Evolutionary conservation across 371 early-diverging fungal species (phyloP), one percentile per base, ranked within the genome.

Genomic region (Entomophthora muscae): DNA sequence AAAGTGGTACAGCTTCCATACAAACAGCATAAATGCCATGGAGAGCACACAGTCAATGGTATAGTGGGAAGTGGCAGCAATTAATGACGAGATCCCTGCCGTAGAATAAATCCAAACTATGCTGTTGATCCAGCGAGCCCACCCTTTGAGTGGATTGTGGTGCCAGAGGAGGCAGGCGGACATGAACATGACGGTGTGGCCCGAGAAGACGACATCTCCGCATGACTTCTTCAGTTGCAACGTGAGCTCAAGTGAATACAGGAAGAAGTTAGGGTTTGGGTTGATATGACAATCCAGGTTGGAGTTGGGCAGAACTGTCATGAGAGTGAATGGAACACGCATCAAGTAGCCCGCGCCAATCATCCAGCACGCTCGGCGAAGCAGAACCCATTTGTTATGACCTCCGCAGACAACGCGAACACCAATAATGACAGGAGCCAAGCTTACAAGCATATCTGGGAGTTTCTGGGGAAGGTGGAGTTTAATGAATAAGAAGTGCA

Each of bases 141-240:
- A 2, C 10, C 42, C 42, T 10, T 33, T 33, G 2, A 59, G 24
- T 1, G 59, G 59, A 22, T 27, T 33, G 3, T 59, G 22, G 1
- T 33, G 10, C 23, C 12, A 59, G 21, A 29, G 23, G 2, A 59
- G 23, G 1, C 10, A 3, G 7, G 59, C 17, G 23, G 33, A 23
- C 17, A 32, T 30, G 24, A 32, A 59, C 32, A 59, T 59, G 24
- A 59, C 26, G 26, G 59, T 59, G 29, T 59, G 59, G 1, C 59
- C 59, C 1, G 59, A 59, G 24, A 32, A 59, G 23, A 59, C 22
- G 1, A 59, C 17, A 59, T 59, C 59, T 1, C 59, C 59, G 26
- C 59, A 59, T 23, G 59, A 59, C 2, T 23, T 7, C 24, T 59
- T 59, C 3, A 21, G 23, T 33, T 59, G 59, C 17, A 59, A 21